Conservation (phyloP, 148 eudicot genomes). For the Rhododendron molle region DNA sequence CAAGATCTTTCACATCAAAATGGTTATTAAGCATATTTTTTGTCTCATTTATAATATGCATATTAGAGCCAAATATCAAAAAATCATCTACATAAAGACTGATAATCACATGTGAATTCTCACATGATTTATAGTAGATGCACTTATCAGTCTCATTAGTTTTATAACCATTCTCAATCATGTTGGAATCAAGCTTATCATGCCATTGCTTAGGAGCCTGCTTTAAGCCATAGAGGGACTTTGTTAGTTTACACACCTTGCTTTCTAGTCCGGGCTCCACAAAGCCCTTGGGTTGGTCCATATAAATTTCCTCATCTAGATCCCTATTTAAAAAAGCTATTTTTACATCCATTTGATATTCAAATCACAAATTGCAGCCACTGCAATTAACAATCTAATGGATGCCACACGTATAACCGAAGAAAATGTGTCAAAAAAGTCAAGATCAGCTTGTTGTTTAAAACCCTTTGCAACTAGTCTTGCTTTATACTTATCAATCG, state of each 20-base stretch:
- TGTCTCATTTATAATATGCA: neutral
- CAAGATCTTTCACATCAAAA: too few species aligned
- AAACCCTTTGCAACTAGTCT: too few species aligned
- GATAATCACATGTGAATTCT: too few species aligned
- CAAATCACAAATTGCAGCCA: neutral
- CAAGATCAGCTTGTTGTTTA: too few species aligned
- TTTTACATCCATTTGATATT: neutral
- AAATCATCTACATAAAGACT: too few species aligned
- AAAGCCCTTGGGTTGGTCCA: neutral
- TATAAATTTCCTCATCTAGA: too few species aligned
- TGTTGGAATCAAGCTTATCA: neutral
- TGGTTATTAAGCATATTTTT: too few species aligned
- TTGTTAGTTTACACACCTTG: neutral
- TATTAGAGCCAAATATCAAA: neutral
- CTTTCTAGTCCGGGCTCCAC: neutral
- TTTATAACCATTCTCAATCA: neutral
- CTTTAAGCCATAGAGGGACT: neutral
- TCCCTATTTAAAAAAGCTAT: neutral
- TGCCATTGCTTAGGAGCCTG: neutral
- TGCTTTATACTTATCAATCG: too few species aligned
- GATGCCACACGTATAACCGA: neutral
- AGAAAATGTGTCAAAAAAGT: too few species aligned
- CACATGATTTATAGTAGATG: too few species aligned
- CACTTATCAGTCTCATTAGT: too few species aligned
- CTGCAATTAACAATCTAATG: neutral